Percentiles rank a stretch among this genome's conserved stretches.
These are phyloP conservation scores for Odonthalia washingtoniensis DNA, from an alignment of 31 red algal genomes.

Conservation along the genomic window DNA sequence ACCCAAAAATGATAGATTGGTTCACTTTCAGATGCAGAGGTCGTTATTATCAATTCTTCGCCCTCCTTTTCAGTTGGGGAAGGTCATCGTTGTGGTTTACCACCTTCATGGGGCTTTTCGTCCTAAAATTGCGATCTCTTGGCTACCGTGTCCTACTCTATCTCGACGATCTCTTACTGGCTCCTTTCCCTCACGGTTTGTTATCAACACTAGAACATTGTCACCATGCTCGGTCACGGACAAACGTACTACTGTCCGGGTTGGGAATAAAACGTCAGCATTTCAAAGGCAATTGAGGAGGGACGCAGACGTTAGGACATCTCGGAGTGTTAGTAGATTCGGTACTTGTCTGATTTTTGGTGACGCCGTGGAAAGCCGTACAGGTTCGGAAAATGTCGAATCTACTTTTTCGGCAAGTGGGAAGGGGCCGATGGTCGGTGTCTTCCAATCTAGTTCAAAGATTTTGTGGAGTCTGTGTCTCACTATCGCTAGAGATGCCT, in stretches of 20 bases:
- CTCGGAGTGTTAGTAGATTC: slow-evolving; percentile 46
- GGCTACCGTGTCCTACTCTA: slow-evolving; percentile 55
- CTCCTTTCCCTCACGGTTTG: slow-evolving; percentile 8
- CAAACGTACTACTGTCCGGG: neutral
- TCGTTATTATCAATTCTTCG: slow-evolving; percentile 42
- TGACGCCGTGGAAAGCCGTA: slow-evolving; percentile 31
- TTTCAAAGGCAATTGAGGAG: slow-evolving; percentile 31
- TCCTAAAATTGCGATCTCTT: slow-evolving; percentile 11
- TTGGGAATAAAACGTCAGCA: slow-evolving; percentile 22
- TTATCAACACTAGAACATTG: slow-evolving; percentile 13
- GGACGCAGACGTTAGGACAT: slow-evolving; percentile 32
- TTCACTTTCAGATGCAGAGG: slow-evolving; percentile 57
- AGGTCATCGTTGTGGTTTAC: slow-evolving; percentile 36
- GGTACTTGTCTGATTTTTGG: slow-evolving; percentile 17
- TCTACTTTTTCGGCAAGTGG: slow-evolving; percentile 11
- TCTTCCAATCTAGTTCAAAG: neutral
- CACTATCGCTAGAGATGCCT: slow-evolving; percentile 38
- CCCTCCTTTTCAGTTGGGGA: slow-evolving; percentile 50
- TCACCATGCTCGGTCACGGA: neutral
- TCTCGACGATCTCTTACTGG: slow-evolving; percentile 65
- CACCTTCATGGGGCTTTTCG: slow-evolving; percentile 37
- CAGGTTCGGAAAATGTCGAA: slow-evolving; percentile 11
- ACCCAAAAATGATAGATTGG: slow-evolving; percentile 26
- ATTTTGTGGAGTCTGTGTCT: slow-evolving; percentile 50
- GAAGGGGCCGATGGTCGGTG: slow-evolving; percentile 35